Percentiles rank a stretch among this genome's conserved stretches.
phyloP scores from a whole-genome alignment of 306 rosid genomes.

The Cucurbita maxima region DNA sequence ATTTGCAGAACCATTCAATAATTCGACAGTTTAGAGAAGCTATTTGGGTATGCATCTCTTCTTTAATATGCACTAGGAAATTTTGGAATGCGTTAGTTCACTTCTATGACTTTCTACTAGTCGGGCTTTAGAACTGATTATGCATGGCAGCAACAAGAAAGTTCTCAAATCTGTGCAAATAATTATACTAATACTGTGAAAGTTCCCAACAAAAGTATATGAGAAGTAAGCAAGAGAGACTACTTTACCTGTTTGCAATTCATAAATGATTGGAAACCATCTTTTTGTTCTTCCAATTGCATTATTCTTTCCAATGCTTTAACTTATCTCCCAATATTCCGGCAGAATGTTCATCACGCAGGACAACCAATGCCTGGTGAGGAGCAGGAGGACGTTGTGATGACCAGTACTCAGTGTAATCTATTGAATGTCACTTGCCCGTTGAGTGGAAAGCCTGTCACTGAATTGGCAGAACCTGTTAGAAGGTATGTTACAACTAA shows the following conservation, averaged over 20 bases:
- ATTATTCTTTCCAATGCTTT: neutral
- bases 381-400: conserved; percentile 78
- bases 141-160: neutral
- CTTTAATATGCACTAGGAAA: neutral
- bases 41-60: conserved; percentile 60
- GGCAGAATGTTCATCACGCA: conserved; percentile 75
- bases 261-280: neutral
- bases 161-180: neutral
- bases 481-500: conserved; percentile 47
- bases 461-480: conserved; percentile 59
- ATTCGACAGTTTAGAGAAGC: conserved; percentile 71
- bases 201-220: neutral
- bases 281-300: neutral
- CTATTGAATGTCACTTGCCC: conserved; percentile 66
- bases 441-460: conserved; percentile 64
- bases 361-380: conserved; percentile 95
- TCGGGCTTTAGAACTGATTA: neutral
- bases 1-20: conserved; percentile 22
- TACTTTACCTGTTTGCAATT: neutral
- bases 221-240: neutral
- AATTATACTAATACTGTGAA: neutral
- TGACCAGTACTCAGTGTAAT: conserved; percentile 66
- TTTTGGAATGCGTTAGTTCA: neutral
- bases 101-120: neutral
- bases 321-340: conserved; percentile 12